Conservation (phyloP, 106 monocot species). For the Triglochin maritima region DNA sequence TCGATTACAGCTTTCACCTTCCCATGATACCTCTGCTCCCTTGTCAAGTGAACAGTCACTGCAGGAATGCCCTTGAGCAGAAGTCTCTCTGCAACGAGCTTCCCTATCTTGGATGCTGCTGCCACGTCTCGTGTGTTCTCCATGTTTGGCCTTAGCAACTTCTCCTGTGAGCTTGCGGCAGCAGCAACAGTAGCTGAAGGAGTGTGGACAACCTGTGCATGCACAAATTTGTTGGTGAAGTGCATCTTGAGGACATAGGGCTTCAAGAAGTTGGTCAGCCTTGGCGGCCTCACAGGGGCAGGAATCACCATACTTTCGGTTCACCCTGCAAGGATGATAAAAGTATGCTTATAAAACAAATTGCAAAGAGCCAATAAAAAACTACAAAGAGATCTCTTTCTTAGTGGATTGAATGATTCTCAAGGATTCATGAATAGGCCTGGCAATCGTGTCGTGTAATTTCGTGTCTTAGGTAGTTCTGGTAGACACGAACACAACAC, state of each 20-base stretch:
- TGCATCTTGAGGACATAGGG: conserved; percentile 77
- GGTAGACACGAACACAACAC: no score
- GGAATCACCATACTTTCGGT: conserved; percentile 45
- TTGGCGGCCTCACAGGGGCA: conserved; percentile 46
- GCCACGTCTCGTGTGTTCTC: conserved; percentile 70
- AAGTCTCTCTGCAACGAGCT: conserved; percentile 67
- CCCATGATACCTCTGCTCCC: conserved; percentile 84
- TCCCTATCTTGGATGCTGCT: conserved; percentile 75
- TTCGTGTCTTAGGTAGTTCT: no score
- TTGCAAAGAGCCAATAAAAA: no score
- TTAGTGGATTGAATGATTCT: no score
- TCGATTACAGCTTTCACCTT: conserved; percentile 85
- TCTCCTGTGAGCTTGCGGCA: conserved; percentile 85
- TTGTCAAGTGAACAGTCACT: conserved; percentile 47
- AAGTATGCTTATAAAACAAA: no score
- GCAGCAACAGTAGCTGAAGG: conserved; percentile 72
- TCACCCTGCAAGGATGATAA: background rate
- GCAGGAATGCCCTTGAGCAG: conserved; percentile 67
- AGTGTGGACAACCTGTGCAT: conserved; percentile 64
- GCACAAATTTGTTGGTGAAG: conserved; percentile 74
- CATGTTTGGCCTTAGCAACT: conserved; percentile 57
- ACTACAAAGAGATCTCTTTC: no score
- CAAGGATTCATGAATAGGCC: no score
- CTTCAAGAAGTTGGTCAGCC: conserved; percentile 48
- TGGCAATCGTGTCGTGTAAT: no score